Evolutionary conservation across 2,329 filamentous ascomycete genomes (phyloP).

Genomic region (Trichoderma simmonsii): DNA sequence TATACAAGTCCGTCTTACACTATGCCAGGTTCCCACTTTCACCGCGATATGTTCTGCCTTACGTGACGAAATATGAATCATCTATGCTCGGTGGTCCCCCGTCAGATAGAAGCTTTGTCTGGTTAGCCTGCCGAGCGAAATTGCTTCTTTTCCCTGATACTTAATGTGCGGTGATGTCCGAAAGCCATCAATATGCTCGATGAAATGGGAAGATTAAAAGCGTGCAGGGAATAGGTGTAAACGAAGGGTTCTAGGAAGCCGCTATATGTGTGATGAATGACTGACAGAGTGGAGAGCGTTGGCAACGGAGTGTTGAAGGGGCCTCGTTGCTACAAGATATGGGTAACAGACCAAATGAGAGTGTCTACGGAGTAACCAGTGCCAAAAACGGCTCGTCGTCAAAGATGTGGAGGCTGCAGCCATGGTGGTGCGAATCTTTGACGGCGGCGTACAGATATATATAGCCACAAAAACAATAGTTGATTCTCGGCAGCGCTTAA

Average conservation of each 20-base stretch:
- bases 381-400: background rate
- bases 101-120: background rate
- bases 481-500: background rate
- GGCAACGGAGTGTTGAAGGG: background rate
- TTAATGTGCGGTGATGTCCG: background rate
- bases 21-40: background rate
- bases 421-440: slow-evolving; percentile 19
- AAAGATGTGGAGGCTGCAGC: slow-evolving; percentile 25
- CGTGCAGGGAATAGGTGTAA: background rate
- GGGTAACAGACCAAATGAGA: background rate
- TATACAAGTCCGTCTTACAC: background rate
- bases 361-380: no score
- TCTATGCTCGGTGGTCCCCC: background rate
- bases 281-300: background rate
- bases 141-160: background rate
- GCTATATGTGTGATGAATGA: background rate
- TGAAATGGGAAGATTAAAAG: no score
- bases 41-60: background rate
- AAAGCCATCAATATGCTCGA: background rate
- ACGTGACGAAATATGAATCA: background rate
- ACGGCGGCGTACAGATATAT: background rate
- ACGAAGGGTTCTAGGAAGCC: no score
- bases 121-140: background rate
- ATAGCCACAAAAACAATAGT: background rate
- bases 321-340: background rate